phyloP scores from a whole-genome alignment of 768 basidiomycete species.

The Boletus fagicola region DNA sequence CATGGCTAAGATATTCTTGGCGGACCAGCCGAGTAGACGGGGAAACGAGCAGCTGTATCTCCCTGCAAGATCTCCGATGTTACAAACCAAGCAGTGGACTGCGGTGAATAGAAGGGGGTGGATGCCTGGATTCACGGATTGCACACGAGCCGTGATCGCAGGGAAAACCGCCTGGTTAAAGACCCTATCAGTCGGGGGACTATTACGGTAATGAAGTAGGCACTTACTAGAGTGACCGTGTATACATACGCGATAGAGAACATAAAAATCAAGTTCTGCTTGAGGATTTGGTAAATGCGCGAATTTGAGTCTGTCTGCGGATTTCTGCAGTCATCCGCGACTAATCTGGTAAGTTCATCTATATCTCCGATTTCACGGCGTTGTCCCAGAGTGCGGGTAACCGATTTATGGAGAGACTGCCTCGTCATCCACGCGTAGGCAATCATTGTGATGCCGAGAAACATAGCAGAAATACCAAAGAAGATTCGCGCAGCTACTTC shows the following conservation, averaged over 20 bases:
- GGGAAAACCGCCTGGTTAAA: not conserved
- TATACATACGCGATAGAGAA: not conserved
- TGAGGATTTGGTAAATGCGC: not conserved
- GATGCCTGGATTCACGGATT: not conserved
- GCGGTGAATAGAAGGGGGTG: not conserved
- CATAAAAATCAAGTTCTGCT: not conserved
- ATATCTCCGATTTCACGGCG: not conserved
- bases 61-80: not conserved
- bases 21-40: not conserved
- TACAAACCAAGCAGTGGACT: not conserved
- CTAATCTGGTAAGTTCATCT: not conserved
- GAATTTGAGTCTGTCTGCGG: not conserved
- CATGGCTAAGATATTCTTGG: not conserved
- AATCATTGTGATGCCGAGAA: not conserved
- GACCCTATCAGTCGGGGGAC: not conserved
- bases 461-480: not conserved
- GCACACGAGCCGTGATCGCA: not conserved
- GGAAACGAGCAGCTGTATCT: not conserved
- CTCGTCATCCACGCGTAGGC: not conserved
- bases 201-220: no score
- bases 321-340: not conserved
- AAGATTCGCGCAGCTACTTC: not conserved
- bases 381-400: not conserved
- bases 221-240: not conserved
- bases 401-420: not conserved